Percentiles rank a stretch among this genome's conserved stretches.
phyloP scores from a whole-genome alignment of 164 flowering plant genomes.

The Hamamelis virginiana region DNA sequence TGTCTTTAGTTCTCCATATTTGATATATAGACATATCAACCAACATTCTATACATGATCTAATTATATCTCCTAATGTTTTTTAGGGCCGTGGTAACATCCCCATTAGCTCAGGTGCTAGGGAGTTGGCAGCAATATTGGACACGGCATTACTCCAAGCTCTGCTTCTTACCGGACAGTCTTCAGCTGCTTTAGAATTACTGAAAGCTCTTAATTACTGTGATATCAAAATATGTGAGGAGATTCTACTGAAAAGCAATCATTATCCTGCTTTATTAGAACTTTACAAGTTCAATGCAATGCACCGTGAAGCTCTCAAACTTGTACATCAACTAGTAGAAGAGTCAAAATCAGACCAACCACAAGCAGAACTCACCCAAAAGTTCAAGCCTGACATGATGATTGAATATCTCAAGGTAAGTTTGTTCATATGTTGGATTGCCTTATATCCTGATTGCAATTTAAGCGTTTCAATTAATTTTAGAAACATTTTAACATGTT shows the following conservation, averaged over 20 bases:
- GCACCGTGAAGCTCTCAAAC: conserved; percentile 95
- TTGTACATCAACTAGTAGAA: conserved; percentile 70
- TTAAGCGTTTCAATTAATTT: background rate
- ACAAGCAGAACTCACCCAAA: conserved; percentile 44
- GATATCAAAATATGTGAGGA: conserved; percentile 88
- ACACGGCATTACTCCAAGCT: conserved; percentile 93
- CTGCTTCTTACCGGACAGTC: conserved; percentile 85
- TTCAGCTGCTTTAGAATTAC: conserved; percentile 71
- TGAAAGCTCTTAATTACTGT: conserved; percentile 87
- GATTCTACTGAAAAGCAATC: conserved; percentile 62
- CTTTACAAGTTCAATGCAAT: conserved; percentile 78
- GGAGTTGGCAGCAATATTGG: conserved; percentile 87
- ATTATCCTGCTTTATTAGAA: conserved; percentile 64
- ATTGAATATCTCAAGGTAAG: conserved; percentile 94
- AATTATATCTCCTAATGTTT: conserved; percentile 13
- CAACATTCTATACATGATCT: too few relatives aligned
- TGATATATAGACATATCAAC: too few relatives aligned
- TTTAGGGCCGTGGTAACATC: conserved; percentile 61
- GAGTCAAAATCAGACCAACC: conserved; percentile 64
- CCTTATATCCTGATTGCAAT: background rate
- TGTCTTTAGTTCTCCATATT: too few relatives aligned
- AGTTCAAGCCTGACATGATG: conserved; percentile 76
- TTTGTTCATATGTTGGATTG: conserved; percentile 2
- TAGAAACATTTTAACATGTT: background rate
- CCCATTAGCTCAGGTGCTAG: conserved; percentile 81